phyloP scores from a whole-genome alignment of 2,329 filamentous ascomycete genomes.

The Colletotrichum tamarilloi region DNA sequence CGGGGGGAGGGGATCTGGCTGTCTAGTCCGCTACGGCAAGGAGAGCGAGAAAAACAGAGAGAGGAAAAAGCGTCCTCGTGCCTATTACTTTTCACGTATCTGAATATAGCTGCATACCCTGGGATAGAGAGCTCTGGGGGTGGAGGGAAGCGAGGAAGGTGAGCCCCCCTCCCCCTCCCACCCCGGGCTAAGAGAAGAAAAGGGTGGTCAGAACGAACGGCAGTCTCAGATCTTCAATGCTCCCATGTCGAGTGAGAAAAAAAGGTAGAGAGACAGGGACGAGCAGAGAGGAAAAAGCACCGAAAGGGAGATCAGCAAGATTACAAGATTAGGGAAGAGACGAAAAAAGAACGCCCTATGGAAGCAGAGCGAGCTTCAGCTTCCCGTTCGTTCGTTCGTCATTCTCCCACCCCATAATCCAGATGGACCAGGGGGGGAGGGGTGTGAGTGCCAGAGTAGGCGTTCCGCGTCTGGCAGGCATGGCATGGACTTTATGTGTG shows the following conservation, averaged over 20 bases:
- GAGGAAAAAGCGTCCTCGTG: conserved; percentile 1
- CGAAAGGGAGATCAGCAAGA: neutral
- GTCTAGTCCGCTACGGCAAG: neutral
- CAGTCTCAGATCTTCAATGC: conserved; percentile 6
- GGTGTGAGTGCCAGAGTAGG: neutral
- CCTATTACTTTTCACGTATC: conserved; percentile 27
- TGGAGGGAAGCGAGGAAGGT: neutral
- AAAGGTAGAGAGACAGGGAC: neutral
- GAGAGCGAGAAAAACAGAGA: neutral
- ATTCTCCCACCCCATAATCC: conserved; percentile 11
- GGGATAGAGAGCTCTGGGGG: conserved; percentile 5
- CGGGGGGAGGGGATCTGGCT: neutral
- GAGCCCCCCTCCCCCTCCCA: neutral
- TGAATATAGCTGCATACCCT: conserved; percentile 25
- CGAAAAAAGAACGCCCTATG: conserved; percentile 9
- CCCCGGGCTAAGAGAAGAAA: neutral
- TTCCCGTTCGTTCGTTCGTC: conserved; percentile 25
- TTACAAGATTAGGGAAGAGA: neutral
- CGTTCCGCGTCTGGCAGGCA: conserved; percentile 11
- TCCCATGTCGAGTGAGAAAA: neutral
- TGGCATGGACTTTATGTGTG: neutral
- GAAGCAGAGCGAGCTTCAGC: neutral
- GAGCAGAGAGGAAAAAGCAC: neutral
- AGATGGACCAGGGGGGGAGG: neutral
- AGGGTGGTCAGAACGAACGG: neutral